phyloP scores from a whole-genome alignment of 371 early-diverging fungal genomes.

The Saksenaea oblongispora region DNA sequence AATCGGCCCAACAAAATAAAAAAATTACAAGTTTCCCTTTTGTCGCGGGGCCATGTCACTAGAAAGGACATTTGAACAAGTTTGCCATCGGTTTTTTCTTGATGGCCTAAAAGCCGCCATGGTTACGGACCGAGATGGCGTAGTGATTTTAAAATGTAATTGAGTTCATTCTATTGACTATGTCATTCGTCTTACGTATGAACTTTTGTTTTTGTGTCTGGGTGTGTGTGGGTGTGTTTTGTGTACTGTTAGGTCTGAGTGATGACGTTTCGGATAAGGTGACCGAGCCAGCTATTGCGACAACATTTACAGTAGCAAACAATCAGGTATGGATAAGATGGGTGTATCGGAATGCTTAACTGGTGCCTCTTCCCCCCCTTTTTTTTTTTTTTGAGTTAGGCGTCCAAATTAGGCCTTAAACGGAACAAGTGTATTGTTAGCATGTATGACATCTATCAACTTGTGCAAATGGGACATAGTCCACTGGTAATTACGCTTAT shows the following conservation, averaged over 20 bases:
- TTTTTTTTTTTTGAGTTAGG: slow-evolving; percentile 31
- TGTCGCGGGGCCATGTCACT: slow-evolving; percentile 17
- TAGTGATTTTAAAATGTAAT: slow-evolving; percentile 58
- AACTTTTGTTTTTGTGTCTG: neutral
- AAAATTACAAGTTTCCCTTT: neutral
- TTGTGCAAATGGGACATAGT: slow-evolving; percentile 60
- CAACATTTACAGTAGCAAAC: slow-evolving; percentile 44
- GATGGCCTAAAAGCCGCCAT: slow-evolving; percentile 58
- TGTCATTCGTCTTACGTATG: neutral
- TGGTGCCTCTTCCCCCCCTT: neutral
- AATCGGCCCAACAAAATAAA: neutral
- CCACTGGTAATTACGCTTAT: slow-evolving; percentile 63
- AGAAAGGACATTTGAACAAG: slow-evolving; percentile 25
- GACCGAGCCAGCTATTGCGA: slow-evolving; percentile 33
- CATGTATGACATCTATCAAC: slow-evolving; percentile 58
- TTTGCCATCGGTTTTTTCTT: slow-evolving; percentile 32
- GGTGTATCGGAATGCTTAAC: neutral
- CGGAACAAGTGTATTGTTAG: slow-evolving; percentile 64
- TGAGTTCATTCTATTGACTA: neutral
- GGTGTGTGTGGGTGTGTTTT: neutral
- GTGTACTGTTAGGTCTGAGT: neutral
- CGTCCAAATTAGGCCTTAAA: slow-evolving; percentile 64
- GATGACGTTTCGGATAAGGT: slow-evolving; percentile 32
- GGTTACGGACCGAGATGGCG: slow-evolving; percentile 67
- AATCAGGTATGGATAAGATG: slow-evolving; percentile 34